These are phyloP conservation scores for Zelopaecilomyces penicillatus DNA, from an alignment of 2,329 filamentous ascomycete genomes.

Conservation along the genomic window DNA sequence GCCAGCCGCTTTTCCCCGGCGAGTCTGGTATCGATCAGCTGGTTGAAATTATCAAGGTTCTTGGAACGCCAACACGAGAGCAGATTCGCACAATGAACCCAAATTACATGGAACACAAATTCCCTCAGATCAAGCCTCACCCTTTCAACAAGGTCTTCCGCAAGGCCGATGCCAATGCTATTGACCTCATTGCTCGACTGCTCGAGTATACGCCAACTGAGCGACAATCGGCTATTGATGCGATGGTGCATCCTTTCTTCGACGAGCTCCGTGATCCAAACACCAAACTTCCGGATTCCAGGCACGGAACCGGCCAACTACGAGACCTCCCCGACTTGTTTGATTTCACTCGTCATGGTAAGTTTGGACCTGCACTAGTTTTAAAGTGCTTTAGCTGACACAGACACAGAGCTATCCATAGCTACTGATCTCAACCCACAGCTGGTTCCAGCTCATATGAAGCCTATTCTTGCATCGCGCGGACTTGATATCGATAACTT, in stretches of 20 bases:
- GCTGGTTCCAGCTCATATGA: conserved; percentile 78
- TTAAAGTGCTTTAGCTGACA: conserved; percentile 2
- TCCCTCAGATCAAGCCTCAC: conserved; percentile 98
- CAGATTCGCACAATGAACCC: conserved; percentile 99
- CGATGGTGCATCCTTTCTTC: conserved; percentile 98
- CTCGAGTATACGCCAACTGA: conserved; percentile 97
- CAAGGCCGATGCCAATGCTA: conserved; percentile 85
- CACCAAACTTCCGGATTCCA: conserved; percentile 88
- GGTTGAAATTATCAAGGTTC: conserved; percentile 98
- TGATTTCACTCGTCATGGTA: conserved; percentile 91
- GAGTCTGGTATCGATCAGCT: conserved; percentile 98
- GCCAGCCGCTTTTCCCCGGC: conserved; percentile 93
- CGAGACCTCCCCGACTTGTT: conserved; percentile 83
- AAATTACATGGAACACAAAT: conserved; percentile 99
- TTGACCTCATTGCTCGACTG: conserved; percentile 87
- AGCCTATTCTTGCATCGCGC: conserved; percentile 61
- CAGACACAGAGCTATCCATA: conserved; percentile 82
- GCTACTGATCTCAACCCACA: conserved; percentile 77
- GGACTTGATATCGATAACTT: conserved; percentile 93
- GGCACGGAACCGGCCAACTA: conserved; percentile 70
- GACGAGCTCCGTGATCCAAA: conserved; percentile 89
- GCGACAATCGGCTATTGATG: conserved; percentile 84
- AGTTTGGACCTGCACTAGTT: conserved; percentile 23
- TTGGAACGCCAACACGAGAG: conserved; percentile 92
- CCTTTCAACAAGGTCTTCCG: conserved; percentile 99